A percentile compares a stretch with the other conserved stretches of the same genome.
Conservation (phyloP, 345 rosid species). For the Syzygium aqueum region DNA sequence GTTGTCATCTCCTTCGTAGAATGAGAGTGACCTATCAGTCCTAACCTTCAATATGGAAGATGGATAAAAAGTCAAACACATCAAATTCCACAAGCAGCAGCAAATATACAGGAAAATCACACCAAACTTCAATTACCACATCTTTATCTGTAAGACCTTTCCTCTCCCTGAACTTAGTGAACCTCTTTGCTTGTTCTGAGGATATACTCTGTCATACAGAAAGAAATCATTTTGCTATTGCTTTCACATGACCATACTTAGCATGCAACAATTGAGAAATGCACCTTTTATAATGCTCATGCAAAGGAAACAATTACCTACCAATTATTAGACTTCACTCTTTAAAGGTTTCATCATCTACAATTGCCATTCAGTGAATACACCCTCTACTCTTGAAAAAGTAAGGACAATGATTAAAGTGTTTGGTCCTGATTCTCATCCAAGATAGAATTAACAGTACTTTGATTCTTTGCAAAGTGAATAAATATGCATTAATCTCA, state of each 20-base stretch:
- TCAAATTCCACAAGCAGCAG: background rate
- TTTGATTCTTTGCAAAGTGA: background rate
- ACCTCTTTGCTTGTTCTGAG: slow-evolving; percentile 85
- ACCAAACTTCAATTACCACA: slow-evolving; percentile 46
- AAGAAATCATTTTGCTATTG: background rate
- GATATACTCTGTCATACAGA: slow-evolving; percentile 64
- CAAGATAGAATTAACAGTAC: background rate
- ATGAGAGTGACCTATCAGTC: slow-evolving; percentile 75
- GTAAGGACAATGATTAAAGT: background rate
- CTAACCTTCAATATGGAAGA: slow-evolving; percentile 58
- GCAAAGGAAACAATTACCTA: background rate
- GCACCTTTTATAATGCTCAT: background rate
- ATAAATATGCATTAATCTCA: background rate
- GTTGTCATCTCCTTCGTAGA: slow-evolving; percentile 90
- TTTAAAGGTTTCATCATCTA: background rate
- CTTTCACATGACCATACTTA: background rate
- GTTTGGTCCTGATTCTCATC: background rate
- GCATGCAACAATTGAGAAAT: background rate
- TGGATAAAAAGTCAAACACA: background rate
- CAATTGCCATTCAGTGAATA: background rate
- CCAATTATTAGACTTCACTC: background rate
- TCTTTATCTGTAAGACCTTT: slow-evolving; percentile 90
- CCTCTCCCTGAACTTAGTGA: slow-evolving; percentile 91
- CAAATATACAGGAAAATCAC: background rate
- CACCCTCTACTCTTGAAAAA: background rate